Percentiles rank a stretch among this genome's conserved stretches.
Conservation (phyloP, 2,329 filamentous ascomycete genomes). For the Diaporthe aspalathi region DNA sequence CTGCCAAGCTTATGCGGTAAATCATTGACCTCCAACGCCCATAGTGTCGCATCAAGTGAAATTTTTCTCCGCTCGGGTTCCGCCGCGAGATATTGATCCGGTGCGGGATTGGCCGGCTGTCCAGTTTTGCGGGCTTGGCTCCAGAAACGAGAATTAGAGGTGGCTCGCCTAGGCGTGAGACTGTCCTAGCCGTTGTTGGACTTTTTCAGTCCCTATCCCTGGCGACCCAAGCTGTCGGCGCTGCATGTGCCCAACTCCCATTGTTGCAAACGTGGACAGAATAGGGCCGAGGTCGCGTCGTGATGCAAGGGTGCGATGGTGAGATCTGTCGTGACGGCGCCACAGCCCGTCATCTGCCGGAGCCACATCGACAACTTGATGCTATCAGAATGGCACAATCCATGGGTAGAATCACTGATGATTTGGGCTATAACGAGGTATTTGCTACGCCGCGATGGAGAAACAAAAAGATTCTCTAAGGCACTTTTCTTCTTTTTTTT, state of each 20-base stretch:
- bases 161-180: neutral
- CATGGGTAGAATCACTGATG: neutral
- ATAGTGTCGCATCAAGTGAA: neutral
- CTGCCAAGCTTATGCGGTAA: slow-evolving; percentile 8
- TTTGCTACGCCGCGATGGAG: neutral
- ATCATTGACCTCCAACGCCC: neutral
- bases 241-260: neutral
- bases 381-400: neutral
- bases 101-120: neutral
- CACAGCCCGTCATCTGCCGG: slow-evolving; percentile 17
- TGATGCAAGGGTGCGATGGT: slow-evolving; percentile 27
- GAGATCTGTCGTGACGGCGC: slow-evolving; percentile 15
- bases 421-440: neutral
- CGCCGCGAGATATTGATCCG: neutral
- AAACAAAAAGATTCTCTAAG: too few relatives aligned
- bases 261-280: neutral
- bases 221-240: neutral
- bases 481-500: neutral
- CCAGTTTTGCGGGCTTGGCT: neutral
- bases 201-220: neutral
- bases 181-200: neutral
- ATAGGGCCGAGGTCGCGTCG: neutral
- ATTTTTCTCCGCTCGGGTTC: slow-evolving; percentile 2
- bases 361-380: too few relatives aligned
- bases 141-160: neutral